These are phyloP conservation scores for Saccharomycopsis guyanensis DNA, from an alignment of 805 yeast species.

Conservation along the genomic window DNA sequence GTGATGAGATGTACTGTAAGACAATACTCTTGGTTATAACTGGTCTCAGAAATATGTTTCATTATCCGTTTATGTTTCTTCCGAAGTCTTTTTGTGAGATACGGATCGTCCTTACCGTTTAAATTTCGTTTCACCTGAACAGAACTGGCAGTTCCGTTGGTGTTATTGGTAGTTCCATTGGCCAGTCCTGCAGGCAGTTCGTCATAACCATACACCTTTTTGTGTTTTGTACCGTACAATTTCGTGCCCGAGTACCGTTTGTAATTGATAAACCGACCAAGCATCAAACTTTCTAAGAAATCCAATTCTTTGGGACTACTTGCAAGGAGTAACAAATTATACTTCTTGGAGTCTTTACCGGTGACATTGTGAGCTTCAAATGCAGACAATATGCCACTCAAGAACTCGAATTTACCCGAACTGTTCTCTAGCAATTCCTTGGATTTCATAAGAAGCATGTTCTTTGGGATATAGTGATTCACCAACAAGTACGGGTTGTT, in stretches of 20 bases:
- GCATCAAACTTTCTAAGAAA: slow-evolving; percentile 64
- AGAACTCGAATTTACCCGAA: slow-evolving; percentile 52
- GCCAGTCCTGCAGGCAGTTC: slow-evolving; percentile 17
- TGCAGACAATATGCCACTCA: slow-evolving; percentile 41
- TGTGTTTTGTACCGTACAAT: slow-evolving; percentile 35
- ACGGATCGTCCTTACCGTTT: slow-evolving; percentile 19
- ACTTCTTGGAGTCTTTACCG: slow-evolving; percentile 21
- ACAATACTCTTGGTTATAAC: slow-evolving; percentile 12
- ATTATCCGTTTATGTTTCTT: slow-evolving; percentile 10
- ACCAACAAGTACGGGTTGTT: slow-evolving; percentile 68
- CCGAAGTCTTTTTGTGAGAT: slow-evolving; percentile 12
- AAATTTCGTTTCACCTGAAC: neutral
- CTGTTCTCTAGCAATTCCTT: slow-evolving; percentile 44
- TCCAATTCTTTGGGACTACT: slow-evolving; percentile 64
- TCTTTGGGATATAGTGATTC: slow-evolving; percentile 71
- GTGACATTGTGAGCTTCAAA: slow-evolving; percentile 26
- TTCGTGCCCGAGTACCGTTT: slow-evolving; percentile 62
- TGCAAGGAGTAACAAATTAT: slow-evolving; percentile 43
- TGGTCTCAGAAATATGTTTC: slow-evolving; percentile 8
- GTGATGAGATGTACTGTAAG: slow-evolving; percentile 19
- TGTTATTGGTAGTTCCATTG: neutral
- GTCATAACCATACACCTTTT: slow-evolving; percentile 25
- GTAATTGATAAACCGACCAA: slow-evolving; percentile 64
- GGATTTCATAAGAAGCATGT: slow-evolving; percentile 56
- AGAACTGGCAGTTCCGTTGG: neutral